Evolutionary conservation across 352 stramenopile genomes (phyloP).

Genomic region (Phytopythium kandeliae): DNA sequence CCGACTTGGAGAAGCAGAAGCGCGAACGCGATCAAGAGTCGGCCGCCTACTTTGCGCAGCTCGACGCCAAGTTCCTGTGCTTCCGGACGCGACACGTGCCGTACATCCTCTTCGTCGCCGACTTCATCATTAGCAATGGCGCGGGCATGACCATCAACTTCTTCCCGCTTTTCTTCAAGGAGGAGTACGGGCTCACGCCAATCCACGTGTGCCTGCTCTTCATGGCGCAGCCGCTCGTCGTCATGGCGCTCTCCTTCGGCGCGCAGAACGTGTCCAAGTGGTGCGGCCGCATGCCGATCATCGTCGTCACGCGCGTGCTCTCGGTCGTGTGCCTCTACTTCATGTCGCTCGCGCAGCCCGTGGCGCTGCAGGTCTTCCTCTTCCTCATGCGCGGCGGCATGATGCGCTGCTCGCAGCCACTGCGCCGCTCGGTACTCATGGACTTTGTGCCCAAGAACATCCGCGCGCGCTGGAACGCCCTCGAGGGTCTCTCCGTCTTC

Average conservation of each 20-base stretch:
- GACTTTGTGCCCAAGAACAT: conserved; percentile 72
- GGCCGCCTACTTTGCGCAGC: conserved; percentile 5
- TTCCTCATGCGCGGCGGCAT: conserved; percentile 76
- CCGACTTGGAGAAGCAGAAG: conserved; percentile 19
- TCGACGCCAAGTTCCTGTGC: conserved; percentile 48
- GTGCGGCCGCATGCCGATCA: conserved; percentile 66
- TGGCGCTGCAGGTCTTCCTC: conserved; percentile 52
- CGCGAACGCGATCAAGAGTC: conserved; percentile 7
- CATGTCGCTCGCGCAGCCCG: conserved; percentile 55
- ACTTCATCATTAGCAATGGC: conserved; percentile 84
- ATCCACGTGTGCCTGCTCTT: conserved; percentile 71
- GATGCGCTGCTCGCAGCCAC: conserved; percentile 80
- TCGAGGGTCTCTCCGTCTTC: conserved; percentile 72
- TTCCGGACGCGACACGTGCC: conserved; percentile 66
- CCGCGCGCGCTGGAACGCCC: conserved; percentile 69
- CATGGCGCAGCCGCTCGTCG: conserved; percentile 54
- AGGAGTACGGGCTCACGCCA: conserved; percentile 68
- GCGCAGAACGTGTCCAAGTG: conserved; percentile 43
- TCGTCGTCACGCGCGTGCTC: conserved; percentile 53
- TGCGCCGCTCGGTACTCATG: conserved; percentile 76
- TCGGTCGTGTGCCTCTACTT: conserved; percentile 56
- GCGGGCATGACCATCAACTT: conserved; percentile 84
- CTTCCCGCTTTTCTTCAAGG: conserved; percentile 80
- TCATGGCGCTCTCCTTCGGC: conserved; percentile 60
- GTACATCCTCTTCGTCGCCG: conserved; percentile 59